Percentiles rank a stretch among this genome's conserved stretches.
These are phyloP conservation scores for Botrytis paeoniae DNA, from an alignment of 2,329 filamentous ascomycete species.

Conservation along the genomic window DNA sequence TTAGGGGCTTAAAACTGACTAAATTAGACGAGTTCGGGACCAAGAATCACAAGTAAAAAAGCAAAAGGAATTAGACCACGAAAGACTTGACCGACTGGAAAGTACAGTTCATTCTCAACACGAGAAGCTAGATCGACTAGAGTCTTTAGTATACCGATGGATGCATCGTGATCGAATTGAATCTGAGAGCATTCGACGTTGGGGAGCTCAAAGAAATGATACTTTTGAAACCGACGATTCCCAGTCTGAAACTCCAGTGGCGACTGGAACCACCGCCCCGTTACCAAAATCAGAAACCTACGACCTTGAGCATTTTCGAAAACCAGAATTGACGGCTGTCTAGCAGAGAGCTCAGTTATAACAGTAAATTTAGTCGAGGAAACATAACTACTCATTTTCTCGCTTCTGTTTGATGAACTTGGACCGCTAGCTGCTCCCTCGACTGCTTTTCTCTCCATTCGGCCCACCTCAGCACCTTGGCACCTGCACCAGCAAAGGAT, in stretches of 20 bases:
- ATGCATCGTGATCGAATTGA: constrained; percentile 27
- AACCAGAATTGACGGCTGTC: too few species aligned
- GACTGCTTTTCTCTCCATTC: neutral
- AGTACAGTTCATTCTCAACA: constrained; percentile 26
- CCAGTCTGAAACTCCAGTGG: neutral
- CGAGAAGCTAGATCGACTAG: constrained; percentile 30
- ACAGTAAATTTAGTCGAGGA: neutral
- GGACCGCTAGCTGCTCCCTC: neutral
- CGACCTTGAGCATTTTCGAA: neutral
- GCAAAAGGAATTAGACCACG: constrained; percentile 26
- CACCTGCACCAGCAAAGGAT: neutral
- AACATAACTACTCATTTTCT: neutral
- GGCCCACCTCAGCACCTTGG: neutral
- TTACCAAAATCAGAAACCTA: neutral
- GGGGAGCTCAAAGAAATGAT: neutral
- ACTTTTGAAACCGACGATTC: neutral
- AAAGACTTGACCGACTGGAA: constrained; percentile 29
- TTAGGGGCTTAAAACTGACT: neutral
- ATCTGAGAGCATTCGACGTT: constrained; percentile 8
- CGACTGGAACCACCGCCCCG: neutral
- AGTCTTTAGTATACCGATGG: constrained; percentile 28
- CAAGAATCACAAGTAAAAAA: constrained; percentile 28
- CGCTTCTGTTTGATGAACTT: neutral
- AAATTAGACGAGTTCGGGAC: constrained; percentile 30
- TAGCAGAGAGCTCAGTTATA: neutral